A percentile compares a stretch with the other conserved stretches of the same genome.
Conservation (phyloP, 208 protist species). For the Acanthamoeba healyi region DNA sequence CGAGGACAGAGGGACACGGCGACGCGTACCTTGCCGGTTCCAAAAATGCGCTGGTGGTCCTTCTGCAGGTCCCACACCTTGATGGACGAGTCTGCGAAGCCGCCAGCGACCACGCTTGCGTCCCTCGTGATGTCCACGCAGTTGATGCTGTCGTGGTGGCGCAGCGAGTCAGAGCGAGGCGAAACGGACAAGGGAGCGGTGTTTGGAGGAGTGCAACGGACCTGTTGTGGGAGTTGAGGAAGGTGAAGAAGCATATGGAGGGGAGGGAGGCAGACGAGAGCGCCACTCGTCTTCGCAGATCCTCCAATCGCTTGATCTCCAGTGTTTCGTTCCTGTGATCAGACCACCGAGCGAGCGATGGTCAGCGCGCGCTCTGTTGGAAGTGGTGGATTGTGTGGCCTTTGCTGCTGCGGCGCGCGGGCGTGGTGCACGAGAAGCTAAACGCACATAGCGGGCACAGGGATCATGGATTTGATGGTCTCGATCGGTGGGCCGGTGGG, state of each 20-base stretch:
- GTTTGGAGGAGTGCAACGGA: not conserved
- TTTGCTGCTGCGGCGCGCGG: not conserved
- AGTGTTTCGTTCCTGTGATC: constrained; percentile 27
- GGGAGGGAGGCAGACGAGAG: constrained; percentile 80
- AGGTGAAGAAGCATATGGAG: constrained; percentile 89
- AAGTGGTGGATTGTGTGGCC: too few species aligned
- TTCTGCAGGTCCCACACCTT: constrained; percentile 86
- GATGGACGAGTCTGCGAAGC: constrained; percentile 87
- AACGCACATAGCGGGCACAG: not conserved
- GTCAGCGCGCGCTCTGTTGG: too few species aligned
- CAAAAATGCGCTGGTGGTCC: constrained; percentile 54
- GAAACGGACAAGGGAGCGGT: not conserved
- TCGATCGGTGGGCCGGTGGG: constrained; percentile 30
- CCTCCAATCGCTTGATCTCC: constrained; percentile 44
- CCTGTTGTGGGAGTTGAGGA: constrained; percentile 86
- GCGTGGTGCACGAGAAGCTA: not conserved
- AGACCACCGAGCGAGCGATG: not conserved
- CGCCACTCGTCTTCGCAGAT: constrained; percentile 69
- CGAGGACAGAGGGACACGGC: not conserved
- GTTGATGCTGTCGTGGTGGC: constrained; percentile 83
- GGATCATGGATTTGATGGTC: constrained; percentile 63
- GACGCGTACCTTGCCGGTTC: not conserved
- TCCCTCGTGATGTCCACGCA: constrained; percentile 82
- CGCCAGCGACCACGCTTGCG: constrained; percentile 79
- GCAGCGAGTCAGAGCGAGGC: too few species aligned